Evolutionary conservation across 2,329 filamentous ascomycete genomes (phyloP).

Genomic region (Cladosporium sp.): DNA sequence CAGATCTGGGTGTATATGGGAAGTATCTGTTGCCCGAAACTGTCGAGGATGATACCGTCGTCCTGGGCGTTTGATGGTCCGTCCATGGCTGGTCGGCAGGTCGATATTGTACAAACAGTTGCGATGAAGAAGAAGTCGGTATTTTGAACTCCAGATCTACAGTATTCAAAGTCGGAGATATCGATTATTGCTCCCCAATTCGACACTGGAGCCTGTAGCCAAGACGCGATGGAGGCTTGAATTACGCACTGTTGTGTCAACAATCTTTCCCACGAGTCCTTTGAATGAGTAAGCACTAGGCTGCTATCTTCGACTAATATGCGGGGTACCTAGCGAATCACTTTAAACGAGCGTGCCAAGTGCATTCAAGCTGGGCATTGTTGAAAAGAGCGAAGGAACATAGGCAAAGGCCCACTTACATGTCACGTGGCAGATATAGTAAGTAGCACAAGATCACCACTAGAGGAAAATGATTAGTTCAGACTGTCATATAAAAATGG

Average conservation of each 20-base stretch:
- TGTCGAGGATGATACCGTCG: constrained; percentile 36
- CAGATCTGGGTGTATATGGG: constrained; percentile 51
- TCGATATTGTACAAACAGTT: background rate
- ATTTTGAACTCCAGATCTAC: background rate
- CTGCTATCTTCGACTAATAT: background rate
- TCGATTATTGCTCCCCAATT: background rate
- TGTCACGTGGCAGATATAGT: background rate
- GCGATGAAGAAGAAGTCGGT: background rate
- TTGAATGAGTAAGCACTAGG: background rate
- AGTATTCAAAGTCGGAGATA: no score
- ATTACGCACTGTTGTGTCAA: no score
- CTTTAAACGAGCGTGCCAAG: background rate
- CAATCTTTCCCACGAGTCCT: background rate
- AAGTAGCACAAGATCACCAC: background rate
- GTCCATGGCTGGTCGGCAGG: background rate
- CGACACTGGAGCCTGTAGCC: background rate
- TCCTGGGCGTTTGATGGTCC: background rate
- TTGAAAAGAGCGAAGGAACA: background rate
- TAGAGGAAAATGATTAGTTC: background rate
- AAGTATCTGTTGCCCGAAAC: constrained; percentile 45
- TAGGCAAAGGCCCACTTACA: background rate
- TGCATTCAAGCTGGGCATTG: background rate
- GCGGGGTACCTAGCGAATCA: background rate
- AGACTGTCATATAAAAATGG: background rate
- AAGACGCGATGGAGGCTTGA: background rate